phyloP scores from a whole-genome alignment of 208 protist genomes.

The Leishmania tarentolae region DNA sequence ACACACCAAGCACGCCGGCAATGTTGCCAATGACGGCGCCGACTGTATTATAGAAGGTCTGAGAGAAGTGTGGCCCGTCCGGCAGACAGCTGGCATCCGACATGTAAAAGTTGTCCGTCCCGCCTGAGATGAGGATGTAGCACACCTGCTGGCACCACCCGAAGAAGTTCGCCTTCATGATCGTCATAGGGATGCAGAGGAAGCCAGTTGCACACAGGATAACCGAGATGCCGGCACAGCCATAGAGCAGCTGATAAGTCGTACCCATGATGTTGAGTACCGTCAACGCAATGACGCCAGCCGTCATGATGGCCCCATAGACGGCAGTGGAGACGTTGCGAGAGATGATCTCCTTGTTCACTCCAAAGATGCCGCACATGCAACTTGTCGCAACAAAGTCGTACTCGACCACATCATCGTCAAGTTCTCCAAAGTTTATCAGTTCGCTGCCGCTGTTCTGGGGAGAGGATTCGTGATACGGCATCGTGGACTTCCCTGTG shows the following conservation, averaged over 20 bases:
- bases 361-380: conserved; percentile 28
- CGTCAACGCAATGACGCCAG: conserved; percentile 33
- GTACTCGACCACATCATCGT: background rate
- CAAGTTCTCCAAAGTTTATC: background rate
- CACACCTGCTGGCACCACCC: conserved; percentile 37
- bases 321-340: conserved; percentile 32
- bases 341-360: conserved; percentile 38
- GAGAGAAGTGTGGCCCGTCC: conserved; percentile 49
- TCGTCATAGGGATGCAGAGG: conserved; percentile 35
- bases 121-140: conserved; percentile 49
- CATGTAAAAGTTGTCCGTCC: conserved; percentile 60
- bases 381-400: conserved; percentile 1
- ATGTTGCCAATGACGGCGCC: conserved; percentile 38
- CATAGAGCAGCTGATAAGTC: conserved; percentile 37
- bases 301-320: conserved; percentile 44
- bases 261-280: conserved; percentile 38
- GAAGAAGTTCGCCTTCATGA: conserved; percentile 53
- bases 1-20: conserved; percentile 42
- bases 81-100: conserved; percentile 35
- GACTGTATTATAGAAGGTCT: conserved; percentile 54
- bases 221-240: conserved; percentile 28
- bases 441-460: background rate
- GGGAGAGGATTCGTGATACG: background rate
- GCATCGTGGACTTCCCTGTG: conserved; percentile 1
- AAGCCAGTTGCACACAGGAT: conserved; percentile 40